These are phyloP conservation scores for Coemansia sp. DNA, from an alignment of 192 early-diverging fungal species.

Conservation along the genomic window DNA sequence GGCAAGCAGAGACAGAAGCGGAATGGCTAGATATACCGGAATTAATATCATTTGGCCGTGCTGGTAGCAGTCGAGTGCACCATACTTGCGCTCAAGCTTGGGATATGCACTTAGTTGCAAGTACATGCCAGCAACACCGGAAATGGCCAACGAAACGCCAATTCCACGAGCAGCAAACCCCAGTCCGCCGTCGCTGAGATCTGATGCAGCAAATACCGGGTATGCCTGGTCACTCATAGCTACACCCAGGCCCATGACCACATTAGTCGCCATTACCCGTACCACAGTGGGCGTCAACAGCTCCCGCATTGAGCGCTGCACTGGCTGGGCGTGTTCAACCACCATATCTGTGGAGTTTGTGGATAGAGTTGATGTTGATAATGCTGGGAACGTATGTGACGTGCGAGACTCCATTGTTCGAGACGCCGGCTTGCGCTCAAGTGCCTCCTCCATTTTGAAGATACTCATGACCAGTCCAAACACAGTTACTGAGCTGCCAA, in stretches of 20 bases:
- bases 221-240: conserved; percentile 30
- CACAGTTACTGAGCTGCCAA: conserved; percentile 61
- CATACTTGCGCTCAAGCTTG: conserved; percentile 42
- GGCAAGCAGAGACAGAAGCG: conserved; percentile 21
- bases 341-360: conserved; percentile 6
- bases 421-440: conserved; percentile 14
- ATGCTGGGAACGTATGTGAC: background rate
- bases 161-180: conserved; percentile 55
- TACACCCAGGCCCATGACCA: conserved; percentile 16
- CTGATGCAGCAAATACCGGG: conserved; percentile 49
- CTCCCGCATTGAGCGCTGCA: conserved; percentile 11
- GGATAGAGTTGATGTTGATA: background rate
- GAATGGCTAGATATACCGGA: conserved; percentile 9
- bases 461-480: conserved; percentile 65
- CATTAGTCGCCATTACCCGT: conserved; percentile 25
- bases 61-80: conserved; percentile 49
- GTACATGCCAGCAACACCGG: conserved; percentile 46
- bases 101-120: conserved; percentile 57
- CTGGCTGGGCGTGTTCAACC: background rate
- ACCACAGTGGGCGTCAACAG: conserved; percentile 38
- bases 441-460: conserved; percentile 65
- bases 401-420: background rate
- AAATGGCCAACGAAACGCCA: conserved; percentile 52
- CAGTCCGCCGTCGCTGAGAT: conserved; percentile 50
- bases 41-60: conserved; percentile 19